Evolutionary conservation across 2,329 filamentous ascomycete genomes (phyloP).

Genomic region (Ophiostoma himal-ulmi): DNA sequence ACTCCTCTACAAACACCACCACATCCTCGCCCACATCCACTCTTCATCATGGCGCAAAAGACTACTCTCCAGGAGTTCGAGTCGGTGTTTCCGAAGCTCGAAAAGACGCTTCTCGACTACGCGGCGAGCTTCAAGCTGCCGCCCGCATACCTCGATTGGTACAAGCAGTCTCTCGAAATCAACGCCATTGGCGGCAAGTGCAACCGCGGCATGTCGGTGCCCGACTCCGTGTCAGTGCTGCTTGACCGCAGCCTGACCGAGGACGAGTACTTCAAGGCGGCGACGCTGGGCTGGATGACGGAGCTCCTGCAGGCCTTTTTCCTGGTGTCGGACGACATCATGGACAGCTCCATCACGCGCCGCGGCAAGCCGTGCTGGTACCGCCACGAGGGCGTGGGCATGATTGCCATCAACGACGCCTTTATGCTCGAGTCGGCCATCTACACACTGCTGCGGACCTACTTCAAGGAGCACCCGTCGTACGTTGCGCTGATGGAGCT

Average conservation of each 20-base stretch:
- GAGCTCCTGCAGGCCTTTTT: conserved; percentile 99
- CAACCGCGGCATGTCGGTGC: conserved; percentile 97
- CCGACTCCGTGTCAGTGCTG: conserved; percentile 80
- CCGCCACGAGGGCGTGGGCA: conserved; percentile 78
- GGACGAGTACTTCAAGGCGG: conserved; percentile 81
- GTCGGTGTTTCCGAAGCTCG: conserved; percentile 78
- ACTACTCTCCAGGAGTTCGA: conserved; percentile 84
- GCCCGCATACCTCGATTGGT: conserved; percentile 75
- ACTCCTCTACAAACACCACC: background rate
- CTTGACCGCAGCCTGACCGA: conserved; percentile 64
- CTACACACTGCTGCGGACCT: conserved; percentile 86
- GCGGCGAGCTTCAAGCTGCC: conserved; percentile 79
- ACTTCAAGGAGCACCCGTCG: conserved; percentile 78
- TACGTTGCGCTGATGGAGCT: conserved; percentile 92
- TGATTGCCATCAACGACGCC: conserved; percentile 96
- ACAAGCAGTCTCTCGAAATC: conserved; percentile 76
- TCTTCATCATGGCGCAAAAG: conserved; percentile 54
- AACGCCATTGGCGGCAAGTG: conserved; percentile 95
- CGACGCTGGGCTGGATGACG: conserved; percentile 92
- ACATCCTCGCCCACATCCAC: conserved; percentile 17
- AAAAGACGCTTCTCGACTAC: conserved; percentile 73
- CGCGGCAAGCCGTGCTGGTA: conserved; percentile 97
- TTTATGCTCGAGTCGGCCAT: conserved; percentile 92
- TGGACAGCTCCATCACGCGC: conserved; percentile 93
- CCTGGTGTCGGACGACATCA: conserved; percentile 97